Base-by-base conservation (phyloP, 2,329 filamentous ascomycete genomes). In the Didymella pinodella region DNA sequence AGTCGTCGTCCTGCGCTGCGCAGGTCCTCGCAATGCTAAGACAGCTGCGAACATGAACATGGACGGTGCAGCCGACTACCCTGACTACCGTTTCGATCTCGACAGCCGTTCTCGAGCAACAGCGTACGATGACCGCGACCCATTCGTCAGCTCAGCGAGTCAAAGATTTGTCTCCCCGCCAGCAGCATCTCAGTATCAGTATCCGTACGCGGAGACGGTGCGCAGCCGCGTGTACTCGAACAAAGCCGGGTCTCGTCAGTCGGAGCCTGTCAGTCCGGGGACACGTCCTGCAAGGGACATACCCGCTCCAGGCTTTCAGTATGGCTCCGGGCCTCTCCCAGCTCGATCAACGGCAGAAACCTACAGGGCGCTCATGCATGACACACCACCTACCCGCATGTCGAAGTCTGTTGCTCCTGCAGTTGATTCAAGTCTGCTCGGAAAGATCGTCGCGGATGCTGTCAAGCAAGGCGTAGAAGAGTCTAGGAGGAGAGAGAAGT, bases 1-100 rank as follows among this genome's bases (percentile, higher is more conserved):
- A 63, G 77, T 84, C 16, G 67, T 83, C 3, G 75, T 83, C 3
- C 68, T 83, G 18, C 77, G 81, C 29, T 82, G 80, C 60, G 75
- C 73, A 31, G 71, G 71, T 1, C 29, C 60, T 26, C 69, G 70
- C 16, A 61, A 59, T 44, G 61, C 59, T 22, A 66, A 66, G 48
- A 63, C 61, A 14, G 51, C 59, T 28, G 57, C 62, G 3, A 54
- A 59, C 11, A 67, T 75, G 63, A 71, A 72, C 36, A 45, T 75
- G n/a, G 72, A 76, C 45, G 72, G 69, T 11, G 60, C 67, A 18
- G 45, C 62, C 22, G 70, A 77, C 36, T 32, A 59, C 4, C 61
- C 58, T 10, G 55, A 66, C 28, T 48, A 64, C 46, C 28, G 28
- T 5, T 65, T 60, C 38, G 59, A 64, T 11, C 32, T 65, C 2